phyloP scores from a whole-genome alignment of 139 green algal species.

The Eudorina sp. region DNA sequence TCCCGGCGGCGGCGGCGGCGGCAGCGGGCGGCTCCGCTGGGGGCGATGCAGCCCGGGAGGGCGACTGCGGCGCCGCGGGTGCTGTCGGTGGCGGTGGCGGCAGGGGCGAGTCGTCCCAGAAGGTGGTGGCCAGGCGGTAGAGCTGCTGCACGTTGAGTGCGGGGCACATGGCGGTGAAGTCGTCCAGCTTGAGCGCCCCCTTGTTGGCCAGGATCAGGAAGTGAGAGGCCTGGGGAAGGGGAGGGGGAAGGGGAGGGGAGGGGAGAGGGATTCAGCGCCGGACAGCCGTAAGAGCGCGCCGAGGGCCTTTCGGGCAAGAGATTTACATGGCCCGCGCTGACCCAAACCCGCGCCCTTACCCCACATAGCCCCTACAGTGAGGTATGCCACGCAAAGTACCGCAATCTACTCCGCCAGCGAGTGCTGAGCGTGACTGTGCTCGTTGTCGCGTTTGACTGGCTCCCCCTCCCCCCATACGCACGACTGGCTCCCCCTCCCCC shows the following conservation, averaged over 20 bases:
- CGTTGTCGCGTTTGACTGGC: no score
- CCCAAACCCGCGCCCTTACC: no score
- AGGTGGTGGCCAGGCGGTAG: constrained; percentile 67
- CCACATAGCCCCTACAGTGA: no score
- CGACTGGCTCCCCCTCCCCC: background rate
- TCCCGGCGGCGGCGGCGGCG: background rate
- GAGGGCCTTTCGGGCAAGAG: no score
- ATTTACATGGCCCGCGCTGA: no score
- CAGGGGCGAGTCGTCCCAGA: constrained; percentile 54
- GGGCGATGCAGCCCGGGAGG: background rate
- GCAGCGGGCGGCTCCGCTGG: background rate
- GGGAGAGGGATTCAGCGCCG: background rate
- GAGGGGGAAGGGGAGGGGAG: background rate
- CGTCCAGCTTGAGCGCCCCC: constrained; percentile 44
- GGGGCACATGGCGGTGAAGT: constrained; percentile 58
- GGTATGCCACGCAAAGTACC: no score
- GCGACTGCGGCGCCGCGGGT: background rate
- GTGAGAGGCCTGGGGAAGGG: constrained; percentile 30
- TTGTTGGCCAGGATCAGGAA: constrained; percentile 59
- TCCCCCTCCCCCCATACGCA: background rate
- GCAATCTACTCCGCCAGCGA: no score
- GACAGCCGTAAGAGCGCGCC: no score
- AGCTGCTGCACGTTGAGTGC: constrained; percentile 62
- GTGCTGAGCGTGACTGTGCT: no score
- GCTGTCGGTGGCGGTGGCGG: background rate